Evolutionary conservation across 176 grass and related monocot genomes (phyloP), one percentile per base, ranked within the genome.

Genomic region (Musa troglodytarum): DNA sequence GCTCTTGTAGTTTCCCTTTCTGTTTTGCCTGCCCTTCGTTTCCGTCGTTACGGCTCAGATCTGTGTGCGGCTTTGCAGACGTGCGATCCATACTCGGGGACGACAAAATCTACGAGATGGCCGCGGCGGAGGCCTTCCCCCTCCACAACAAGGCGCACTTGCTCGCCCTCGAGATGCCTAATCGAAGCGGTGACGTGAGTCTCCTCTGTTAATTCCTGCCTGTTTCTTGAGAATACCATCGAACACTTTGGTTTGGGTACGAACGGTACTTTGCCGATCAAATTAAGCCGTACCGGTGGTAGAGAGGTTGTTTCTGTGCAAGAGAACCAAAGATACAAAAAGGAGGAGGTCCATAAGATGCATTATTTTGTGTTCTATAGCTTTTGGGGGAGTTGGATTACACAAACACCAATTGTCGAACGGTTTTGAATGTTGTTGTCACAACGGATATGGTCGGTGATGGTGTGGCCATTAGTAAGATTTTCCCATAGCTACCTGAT

Each of bases 131-230:
- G 87, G 88, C 95, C 54, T 99, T 94, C 80, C 88, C 95, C 49
- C 75, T 78, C 71, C 73, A 94, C 83, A 99, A 99, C 86, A 99
- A 92, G 84, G 61, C 72, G 51, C 90, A 89, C 70, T 88, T 94
- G 73, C 53, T 99, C 23, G 74, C 80, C 57, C 75, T 99, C 77
- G 84, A 93, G 83, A 80, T 99, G 80, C 90, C 95, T 66, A 90
- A 99, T 74, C 83, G 88, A 83, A 99, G 95, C 62, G 88, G 95
- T 61, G 95, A 99, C 75, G 95, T 99, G 81, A 94, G 88, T 83
- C 15, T 63, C 66, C 52, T 16, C n/a, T 7, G 22, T 24, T 55
- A 74, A 56, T 28, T 74, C 2, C n/a, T 15, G 6, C 13, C 20
- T 50, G 15, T 62, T 1, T 62, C 57, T 15, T 19, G 20, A 62